Evolutionary conservation across 2,329 filamentous ascomycete genomes (phyloP).

Genomic region (Harringtonia lauricola): DNA sequence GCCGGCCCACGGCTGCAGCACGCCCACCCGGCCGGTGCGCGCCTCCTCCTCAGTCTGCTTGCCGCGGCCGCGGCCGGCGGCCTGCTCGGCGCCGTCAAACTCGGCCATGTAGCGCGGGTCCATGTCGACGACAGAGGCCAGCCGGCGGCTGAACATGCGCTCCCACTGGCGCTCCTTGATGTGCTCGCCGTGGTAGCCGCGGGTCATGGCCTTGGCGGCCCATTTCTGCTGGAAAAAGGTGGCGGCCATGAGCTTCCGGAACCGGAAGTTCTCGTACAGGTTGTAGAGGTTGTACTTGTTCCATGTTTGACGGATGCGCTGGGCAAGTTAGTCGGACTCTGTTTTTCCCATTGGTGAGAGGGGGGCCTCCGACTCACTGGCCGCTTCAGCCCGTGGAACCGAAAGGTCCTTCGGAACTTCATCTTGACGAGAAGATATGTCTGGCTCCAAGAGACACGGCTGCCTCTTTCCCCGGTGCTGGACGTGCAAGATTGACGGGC

Average conservation of each 20-base stretch:
- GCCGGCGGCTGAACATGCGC: conserved; percentile 76
- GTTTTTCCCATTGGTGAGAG: too few relatives aligned
- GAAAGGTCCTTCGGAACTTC: conserved; percentile 43
- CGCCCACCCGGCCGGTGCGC: background rate
- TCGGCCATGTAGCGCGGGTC: conserved; percentile 66
- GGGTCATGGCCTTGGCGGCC: conserved; percentile 71
- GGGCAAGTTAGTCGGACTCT: too few relatives aligned
- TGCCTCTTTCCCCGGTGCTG: background rate
- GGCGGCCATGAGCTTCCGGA: conserved; percentile 27
- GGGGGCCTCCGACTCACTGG: too few relatives aligned
- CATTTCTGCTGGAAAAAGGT: conserved; percentile 99
- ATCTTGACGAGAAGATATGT: conserved; percentile 21
- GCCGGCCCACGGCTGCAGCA: conserved; percentile 6
- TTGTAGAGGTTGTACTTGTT: conserved; percentile 97
- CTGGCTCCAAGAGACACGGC: background rate
- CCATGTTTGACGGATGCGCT: conserved; percentile 96
- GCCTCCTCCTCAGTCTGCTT: conserved; percentile 22
- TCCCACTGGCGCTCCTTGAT: conserved; percentile 89
- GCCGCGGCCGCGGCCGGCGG: conserved; percentile 74
- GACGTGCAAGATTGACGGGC: background rate
- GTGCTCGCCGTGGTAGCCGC: conserved; percentile 90
- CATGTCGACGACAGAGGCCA: conserved; percentile 80
- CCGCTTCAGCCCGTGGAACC: conserved; percentile 56
- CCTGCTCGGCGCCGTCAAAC: conserved; percentile 73
- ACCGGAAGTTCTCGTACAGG: conserved; percentile 42